Base-by-base conservation (phyloP, 2,329 filamentous ascomycete species). In the Fusarium ramigenum region DNA sequence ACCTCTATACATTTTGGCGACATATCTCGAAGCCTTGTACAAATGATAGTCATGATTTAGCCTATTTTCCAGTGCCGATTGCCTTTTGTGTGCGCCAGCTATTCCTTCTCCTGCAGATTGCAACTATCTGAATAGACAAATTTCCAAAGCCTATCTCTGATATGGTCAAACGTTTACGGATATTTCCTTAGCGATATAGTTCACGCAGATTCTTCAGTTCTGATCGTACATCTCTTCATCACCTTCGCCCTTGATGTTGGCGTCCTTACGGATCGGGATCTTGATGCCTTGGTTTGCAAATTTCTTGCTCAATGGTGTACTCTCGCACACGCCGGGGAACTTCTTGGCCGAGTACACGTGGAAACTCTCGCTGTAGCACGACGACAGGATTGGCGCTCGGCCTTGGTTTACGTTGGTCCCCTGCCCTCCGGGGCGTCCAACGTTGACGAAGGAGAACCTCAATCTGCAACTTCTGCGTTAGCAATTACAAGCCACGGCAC, bases 261-360 rank as follows among this genome's bases (percentile, higher is more conserved):
- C 91, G 78, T 98, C 96, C 82, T 98, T 98, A 28, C 96, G 87
- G 61, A 98, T 98, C 0, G 96, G 96, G 30, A 98, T 98, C 83
- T 98, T 98, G 83, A 97, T 97, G 30, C 96, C 96, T 79, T 99
- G 96, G 4, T 90, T 87, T 7, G 96, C 96, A 83, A 99, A 98
- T 70, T 91, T 93, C 82, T 97, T 97, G 87, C 95, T 98, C 23
- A 98, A 85, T 8, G 91, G 84, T 1, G 96, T 99, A 81, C 93
- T 97, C 81, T 98, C 96, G 65, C 97, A 97, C 3, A 99, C 96
- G 44, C 96, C 96, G 0, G 96, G 96, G 82, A 99, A 99, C 79
- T 98, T 98, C 87, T 99, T 99, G 53, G 96, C 96, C 5, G 94
- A 97, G 83, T 93, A 98, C 36, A 99, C 96, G 60, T 94, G 93